Evolutionary conservation across 2,329 filamentous ascomycete species (phyloP).

Genomic region (Claviceps fusiformis): DNA sequence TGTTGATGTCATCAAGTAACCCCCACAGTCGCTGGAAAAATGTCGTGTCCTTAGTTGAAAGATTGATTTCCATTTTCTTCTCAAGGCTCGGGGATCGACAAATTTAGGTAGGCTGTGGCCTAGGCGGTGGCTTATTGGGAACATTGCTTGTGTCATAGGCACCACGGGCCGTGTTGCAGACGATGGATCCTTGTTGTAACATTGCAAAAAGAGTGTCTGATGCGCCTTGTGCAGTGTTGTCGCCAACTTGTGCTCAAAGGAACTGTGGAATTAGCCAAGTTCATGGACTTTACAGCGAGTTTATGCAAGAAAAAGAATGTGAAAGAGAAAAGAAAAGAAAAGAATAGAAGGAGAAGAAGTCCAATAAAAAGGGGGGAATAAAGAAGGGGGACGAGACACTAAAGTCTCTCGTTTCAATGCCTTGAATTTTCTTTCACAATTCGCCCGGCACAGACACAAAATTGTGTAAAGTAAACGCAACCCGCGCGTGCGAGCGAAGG

Average conservation of each 20-base stretch:
- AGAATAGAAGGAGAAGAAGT: neutral
- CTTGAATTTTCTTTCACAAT: neutral
- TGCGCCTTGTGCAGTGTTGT: constrained; percentile 1
- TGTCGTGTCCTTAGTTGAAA: neutral
- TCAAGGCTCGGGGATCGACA: neutral
- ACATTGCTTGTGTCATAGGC: constrained; percentile 39
- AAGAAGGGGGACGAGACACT: neutral
- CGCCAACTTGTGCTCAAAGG: neutral
- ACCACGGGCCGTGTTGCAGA: constrained; percentile 35
- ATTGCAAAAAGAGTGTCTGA: constrained; percentile 17
- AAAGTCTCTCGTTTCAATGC: neutral
- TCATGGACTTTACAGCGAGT: neutral
- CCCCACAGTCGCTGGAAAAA: neutral
- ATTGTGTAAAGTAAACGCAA: neutral
- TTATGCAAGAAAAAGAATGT: neutral
- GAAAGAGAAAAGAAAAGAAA: neutral
- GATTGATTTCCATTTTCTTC: no score
- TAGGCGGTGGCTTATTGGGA: constrained; percentile 32
- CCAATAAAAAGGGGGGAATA: neutral
- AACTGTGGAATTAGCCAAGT: neutral
- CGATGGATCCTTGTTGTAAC: constrained; percentile 20
- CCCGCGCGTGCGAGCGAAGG: no score
- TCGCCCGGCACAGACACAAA: neutral
- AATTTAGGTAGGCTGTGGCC: constrained; percentile 26
- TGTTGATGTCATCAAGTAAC: neutral